Percentiles rank a stretch among this genome's conserved stretches.
phyloP scores from a whole-genome alignment of 495 filamentous ascomycete genomes.

The Annulohypoxylon maeteangense region DNA sequence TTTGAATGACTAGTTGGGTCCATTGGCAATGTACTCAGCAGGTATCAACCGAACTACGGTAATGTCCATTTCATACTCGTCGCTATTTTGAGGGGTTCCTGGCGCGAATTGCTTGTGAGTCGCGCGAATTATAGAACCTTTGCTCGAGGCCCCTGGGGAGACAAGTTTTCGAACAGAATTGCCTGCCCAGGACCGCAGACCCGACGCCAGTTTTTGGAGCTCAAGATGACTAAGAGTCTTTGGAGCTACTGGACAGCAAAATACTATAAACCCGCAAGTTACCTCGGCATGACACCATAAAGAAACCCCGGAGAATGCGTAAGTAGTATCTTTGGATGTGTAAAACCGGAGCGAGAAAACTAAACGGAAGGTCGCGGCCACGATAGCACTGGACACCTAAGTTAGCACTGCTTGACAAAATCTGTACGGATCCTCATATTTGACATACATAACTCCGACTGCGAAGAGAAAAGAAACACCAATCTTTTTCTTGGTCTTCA shows the following conservation, averaged over 20 bases:
- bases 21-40: neutral
- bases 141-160: neutral
- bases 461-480: neutral
- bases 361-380: neutral
- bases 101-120: neutral
- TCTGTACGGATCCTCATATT: too few species aligned
- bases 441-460: neutral
- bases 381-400: neutral
- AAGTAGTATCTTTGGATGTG: neutral
- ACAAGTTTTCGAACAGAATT: neutral
- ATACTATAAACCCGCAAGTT: neutral
- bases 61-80: neutral
- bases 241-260: neutral
- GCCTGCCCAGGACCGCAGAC: neutral
- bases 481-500: neutral
- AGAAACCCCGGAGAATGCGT: neutral
- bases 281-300: constrained; percentile 2
- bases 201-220: neutral
- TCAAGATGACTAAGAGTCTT: neutral
- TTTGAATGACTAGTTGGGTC: neutral
- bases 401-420: neutral
- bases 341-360: neutral
- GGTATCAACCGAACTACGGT: neutral
- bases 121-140: neutral
- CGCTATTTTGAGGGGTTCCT: neutral